phyloP scores from a whole-genome alignment of 306 rosid species.

The Lithocarpus polystachyus region DNA sequence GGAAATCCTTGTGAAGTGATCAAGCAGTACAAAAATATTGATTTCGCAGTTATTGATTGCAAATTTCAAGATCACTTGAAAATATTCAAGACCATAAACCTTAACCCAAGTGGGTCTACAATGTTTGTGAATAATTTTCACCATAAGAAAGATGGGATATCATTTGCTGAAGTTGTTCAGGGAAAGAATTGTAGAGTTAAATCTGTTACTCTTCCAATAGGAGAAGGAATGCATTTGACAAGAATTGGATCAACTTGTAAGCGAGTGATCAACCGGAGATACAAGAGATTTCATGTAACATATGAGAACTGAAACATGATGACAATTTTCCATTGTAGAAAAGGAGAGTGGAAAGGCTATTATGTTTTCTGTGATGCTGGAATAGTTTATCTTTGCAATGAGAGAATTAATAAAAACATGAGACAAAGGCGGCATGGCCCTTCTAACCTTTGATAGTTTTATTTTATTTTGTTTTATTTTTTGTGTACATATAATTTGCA shows the following conservation, averaged over 20 bases:
- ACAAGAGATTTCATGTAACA: constrained; percentile 25
- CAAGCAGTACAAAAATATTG: constrained; percentile 1
- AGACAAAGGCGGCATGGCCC: too few relatives aligned
- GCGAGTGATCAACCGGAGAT: neutral
- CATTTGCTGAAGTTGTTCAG: constrained; percentile 4
- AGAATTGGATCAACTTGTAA: constrained; percentile 8
- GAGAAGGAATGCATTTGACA: constrained; percentile 19
- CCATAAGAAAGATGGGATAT: neutral
- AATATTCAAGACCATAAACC: constrained; percentile 10
- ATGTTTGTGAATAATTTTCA: constrained; percentile 7
- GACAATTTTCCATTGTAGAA: neutral
- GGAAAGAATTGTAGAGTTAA: neutral
- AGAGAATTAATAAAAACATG: too few relatives aligned
- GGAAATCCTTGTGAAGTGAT: constrained; percentile 18
- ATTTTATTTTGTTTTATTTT: too few relatives aligned
- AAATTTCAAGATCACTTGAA: constrained; percentile 7
- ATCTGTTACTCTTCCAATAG: constrained; percentile 14
- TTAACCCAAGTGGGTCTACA: constrained; percentile 16
- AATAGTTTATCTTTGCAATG: too few relatives aligned
- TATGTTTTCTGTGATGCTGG: too few relatives aligned
- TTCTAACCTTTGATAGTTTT: too few relatives aligned
- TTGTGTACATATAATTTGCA: too few relatives aligned
- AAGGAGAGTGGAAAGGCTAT: too few relatives aligned
- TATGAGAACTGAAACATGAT: neutral
- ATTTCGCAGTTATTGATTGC: constrained; percentile 27